Evolutionary conservation across 805 yeast genomes (phyloP), one percentile per base, ranked within the genome.

Genomic region (Komagataella mondaviorum): DNA sequence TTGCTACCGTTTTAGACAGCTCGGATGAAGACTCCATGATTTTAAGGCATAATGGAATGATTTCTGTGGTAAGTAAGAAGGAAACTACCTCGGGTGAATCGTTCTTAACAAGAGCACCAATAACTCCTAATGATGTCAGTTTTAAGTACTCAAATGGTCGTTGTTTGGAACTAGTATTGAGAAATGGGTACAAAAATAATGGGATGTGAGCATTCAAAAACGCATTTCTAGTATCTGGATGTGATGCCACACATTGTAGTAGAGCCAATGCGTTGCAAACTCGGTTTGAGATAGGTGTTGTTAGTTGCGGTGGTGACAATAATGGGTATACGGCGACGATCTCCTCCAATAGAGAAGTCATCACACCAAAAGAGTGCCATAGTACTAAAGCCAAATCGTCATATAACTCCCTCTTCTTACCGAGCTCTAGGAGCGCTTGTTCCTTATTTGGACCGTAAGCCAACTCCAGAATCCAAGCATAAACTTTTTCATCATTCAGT

Each of bases 1-100:
- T 90, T 4, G 99, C 99, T 23, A 91, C 99, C 0, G 98, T 93
- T 62, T 93, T 91, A 49, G 95, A 83, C 50, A 91, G 74, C 63
- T 93, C 99, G 0, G 96, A 85, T 6, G 96, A 88, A 1, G 90
- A 81, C 64, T 91, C 98, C 96, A 91, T 91, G 55, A 93, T 91
- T 59, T 93, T 83, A 53, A 91, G 71, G 64, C 99, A 93, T 52
- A 93, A 70, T 4, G 99, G 99, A 39, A 93, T 95, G 59, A 93
- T 91, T 65, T 91, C 99, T 0, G 99, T 93, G n/a, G 96, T 83
- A 47, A 91, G 72, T 60, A 91, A 70, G 62, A 93, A 91, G 55
- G 86, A 86, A 55, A 93, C 90, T 47, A 91, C 98, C 59, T 91
- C 96, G 14, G 96, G 88, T 3, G 96, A 86, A 62, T 91, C 99